phyloP scores from a whole-genome alignment of 2,329 filamentous ascomycete species.

The Polychaeton citri region DNA sequence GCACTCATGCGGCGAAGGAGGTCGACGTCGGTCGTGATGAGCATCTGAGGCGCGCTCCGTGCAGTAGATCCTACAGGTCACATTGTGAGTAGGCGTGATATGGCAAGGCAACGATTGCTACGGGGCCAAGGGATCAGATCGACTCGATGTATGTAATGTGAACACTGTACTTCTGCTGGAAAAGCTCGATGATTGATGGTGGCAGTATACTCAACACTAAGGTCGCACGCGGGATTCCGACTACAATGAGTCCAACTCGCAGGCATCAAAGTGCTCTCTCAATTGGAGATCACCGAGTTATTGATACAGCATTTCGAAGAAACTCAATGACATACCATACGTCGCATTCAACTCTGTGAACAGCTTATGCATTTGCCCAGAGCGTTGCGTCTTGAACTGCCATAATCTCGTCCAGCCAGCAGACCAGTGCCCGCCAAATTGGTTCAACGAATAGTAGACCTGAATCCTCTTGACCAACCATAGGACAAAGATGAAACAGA shows the following conservation, averaged over 20 bases:
- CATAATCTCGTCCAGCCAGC: slow-evolving; percentile 25
- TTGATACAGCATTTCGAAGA: no score
- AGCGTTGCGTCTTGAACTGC: slow-evolving; percentile 22
- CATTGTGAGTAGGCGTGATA: no score
- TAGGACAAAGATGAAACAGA: slow-evolving; percentile 7
- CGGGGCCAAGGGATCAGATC: no score
- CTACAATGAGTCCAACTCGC: no score
- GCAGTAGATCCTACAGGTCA: slow-evolving; percentile 22
- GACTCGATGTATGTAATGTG: no score
- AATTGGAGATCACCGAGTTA: no score
- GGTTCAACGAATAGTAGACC: slow-evolving; percentile 18
- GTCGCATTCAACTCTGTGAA: slow-evolving; percentile 24
- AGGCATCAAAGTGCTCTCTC: no score
- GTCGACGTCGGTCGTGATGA: slow-evolving; percentile 24
- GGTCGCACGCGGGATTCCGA: no score
- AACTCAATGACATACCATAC: slow-evolving; percentile 25
- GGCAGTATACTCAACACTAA: no score
- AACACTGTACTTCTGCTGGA: no score
- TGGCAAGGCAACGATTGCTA: no score
- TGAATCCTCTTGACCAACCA: slow-evolving; percentile 15
- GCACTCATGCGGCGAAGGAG: slow-evolving; percentile 26
- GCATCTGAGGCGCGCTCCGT: slow-evolving; percentile 22
- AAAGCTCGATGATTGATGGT: no score
- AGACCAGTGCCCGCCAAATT: slow-evolving; percentile 26
- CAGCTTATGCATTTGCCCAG: slow-evolving; percentile 24